phyloP scores from a whole-genome alignment of 352 stramenopile genomes.

The Pythium folliculosum region DNA sequence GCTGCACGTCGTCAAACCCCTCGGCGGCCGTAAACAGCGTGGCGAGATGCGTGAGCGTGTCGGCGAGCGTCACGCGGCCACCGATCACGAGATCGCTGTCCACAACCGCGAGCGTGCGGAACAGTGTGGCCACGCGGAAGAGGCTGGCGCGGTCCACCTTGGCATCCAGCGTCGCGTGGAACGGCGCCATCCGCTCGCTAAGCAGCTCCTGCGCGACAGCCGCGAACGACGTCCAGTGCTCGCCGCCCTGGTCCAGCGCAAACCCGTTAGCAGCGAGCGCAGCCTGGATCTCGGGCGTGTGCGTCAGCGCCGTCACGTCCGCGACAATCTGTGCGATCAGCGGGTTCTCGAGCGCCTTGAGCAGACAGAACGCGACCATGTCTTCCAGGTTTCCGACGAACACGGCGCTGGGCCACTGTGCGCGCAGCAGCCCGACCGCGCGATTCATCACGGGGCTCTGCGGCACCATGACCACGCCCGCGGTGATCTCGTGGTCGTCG shows the following conservation, averaged over 20 bases:
- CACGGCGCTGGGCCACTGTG: conserved; percentile 37
- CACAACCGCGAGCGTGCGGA: conserved; percentile 39
- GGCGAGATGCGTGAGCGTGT: conserved; percentile 47
- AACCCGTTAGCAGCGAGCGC: conserved; percentile 1
- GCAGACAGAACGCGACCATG: conserved; percentile 48
- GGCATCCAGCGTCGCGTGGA: conserved; percentile 35
- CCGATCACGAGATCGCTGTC: conserved; percentile 29
- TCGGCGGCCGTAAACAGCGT: conserved; percentile 46
- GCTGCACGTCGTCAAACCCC: conserved; percentile 48
- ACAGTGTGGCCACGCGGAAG: conserved; percentile 45
- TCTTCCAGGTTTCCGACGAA: conserved; percentile 52
- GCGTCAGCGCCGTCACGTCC: conserved; percentile 42
- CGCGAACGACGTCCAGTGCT: conserved; percentile 42
- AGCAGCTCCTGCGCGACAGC: conserved; percentile 27
- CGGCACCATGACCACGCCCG: conserved; percentile 45
- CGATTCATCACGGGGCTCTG: conserved; percentile 40
- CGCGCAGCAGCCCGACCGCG: conserved; percentile 44
- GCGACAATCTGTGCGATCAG: conserved; percentile 41
- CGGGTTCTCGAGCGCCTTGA: conserved; percentile 38
- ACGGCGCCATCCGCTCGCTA: conserved; percentile 20
- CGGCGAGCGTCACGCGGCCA: conserved; percentile 34
- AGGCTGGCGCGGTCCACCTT: conserved; percentile 41
- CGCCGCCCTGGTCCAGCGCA: background rate
- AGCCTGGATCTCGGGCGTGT: conserved; percentile 27
- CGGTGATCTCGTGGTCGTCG: conserved; percentile 36